Base-by-base conservation (phyloP, 2,329 filamentous ascomycete species). In the Sordariomycetes sp. region DNA sequence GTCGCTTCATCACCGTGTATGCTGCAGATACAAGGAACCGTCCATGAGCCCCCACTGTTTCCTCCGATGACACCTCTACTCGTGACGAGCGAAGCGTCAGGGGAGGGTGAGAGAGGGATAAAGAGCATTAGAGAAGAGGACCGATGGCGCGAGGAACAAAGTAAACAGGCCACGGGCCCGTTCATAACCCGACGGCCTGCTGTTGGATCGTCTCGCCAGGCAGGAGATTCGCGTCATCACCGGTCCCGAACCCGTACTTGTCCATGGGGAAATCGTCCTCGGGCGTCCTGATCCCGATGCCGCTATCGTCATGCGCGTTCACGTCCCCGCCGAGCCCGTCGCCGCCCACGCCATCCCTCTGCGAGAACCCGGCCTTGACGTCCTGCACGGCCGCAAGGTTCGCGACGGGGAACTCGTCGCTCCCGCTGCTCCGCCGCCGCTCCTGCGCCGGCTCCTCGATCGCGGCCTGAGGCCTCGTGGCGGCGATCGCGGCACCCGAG, bases 201-300 rank as follows among this genome's bases (percentile, higher is more conserved):
- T 56, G 54, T 15, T 53, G 36, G 17, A 58, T 24, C 45, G 45
- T 50, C 45, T 50, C 45, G n/a, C 45, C 45, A 13, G 45, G 45
- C 24, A 50, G 45, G 6, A 50, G 45, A 13, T 20, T 50, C 20
- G 45, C 45, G 45, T 64, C 66, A 35, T 73, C 70, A 28, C 66
- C 60, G 42, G 67, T 67, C 13, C 70, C 63, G 59, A 76, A 78
- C 10, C 74, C 72, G 64, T 78, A 85, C 64, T 85, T 85, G 56
- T 80, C 78, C 66, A 81, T 76, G 1, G 77, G 73, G 53, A 82
- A 82, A 28, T 86, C 82, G 57, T 85, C 82, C 56, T 86, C 83
- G 1, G 82, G 82, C 4, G 82, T 85, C 55, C 81, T 73, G 63
- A 90, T 85, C 34, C 85, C 85, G 60, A 90, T 90, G 1, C 85